Base-by-base conservation (phyloP, 2,329 filamentous ascomycete genomes). In the Hypoxylon sp. region DNA sequence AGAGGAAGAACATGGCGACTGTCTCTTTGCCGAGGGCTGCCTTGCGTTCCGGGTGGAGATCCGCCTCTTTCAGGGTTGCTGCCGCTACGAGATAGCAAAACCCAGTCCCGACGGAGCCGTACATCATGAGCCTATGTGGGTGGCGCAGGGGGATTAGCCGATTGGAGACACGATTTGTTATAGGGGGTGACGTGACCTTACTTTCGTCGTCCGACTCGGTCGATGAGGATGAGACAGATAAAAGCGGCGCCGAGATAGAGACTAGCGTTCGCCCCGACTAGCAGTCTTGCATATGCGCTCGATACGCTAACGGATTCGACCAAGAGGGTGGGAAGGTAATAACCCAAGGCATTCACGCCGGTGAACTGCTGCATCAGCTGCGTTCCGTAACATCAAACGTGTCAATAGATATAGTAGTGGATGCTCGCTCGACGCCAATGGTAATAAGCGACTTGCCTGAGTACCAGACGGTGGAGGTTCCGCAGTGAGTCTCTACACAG, bases 1-100 rank as follows among this genome's bases (percentile, higher is more conserved):
- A 76, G 11, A 69, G 62, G 58, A 77, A 76, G 67, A 76, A 71
- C 62, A 76, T 73, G 26, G 68, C 66, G 37, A 72, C 68, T 1
- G 71, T 63, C 3, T 32, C 62, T 49, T 69, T 41, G 53, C 66
- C 62, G 49, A 62, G 49, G 41, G 46, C 51, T n/a, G 26, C 8
- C 46, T 67, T 41, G 37, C 56, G 22, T 55, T 67, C 37, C 26
- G 59, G 55, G 60, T 62, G 65, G 41, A 62, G 48, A 46, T 15
- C 53, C 49, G 24, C 68, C 61, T 46, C 66, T 58, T 47, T 69
- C 56, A 46, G 56, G 46, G 44, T 70, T 56, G 37, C 64, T 54
- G 54, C 67, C 37, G 48, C 61, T 50, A 67, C n/a, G 19, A 68
- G 50, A 39, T 67, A 67, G 28, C 63, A 64, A 4, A 58, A 64